Evolutionary conservation across 306 rosid species (phyloP).

Genomic region (Biancaea sappan): DNA sequence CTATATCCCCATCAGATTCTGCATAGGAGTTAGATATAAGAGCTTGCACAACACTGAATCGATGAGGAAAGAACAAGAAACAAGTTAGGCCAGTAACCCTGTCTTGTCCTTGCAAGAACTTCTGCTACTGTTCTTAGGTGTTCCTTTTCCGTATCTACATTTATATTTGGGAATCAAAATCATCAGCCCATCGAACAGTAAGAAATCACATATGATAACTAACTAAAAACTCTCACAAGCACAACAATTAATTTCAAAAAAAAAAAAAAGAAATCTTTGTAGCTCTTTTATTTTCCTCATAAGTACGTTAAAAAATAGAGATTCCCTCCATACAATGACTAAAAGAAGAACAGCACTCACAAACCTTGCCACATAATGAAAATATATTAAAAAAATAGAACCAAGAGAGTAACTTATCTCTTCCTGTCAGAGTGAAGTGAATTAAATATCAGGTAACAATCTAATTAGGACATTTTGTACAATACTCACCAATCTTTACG

Average conservation of each 20-base stretch:
- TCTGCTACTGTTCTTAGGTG: constrained; percentile 74
- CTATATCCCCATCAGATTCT: constrained; percentile 61
- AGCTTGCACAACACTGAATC: constrained; percentile 18
- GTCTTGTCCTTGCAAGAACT: constrained; percentile 70
- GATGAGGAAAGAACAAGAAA: constrained; percentile 29
- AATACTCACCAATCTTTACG: constrained; percentile 13
- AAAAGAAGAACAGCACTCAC: background rate
- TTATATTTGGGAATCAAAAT: constrained; percentile 42
- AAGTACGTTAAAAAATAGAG: background rate
- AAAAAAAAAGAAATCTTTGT: background rate
- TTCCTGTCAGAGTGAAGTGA: constrained; percentile 7
- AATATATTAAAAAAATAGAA: constrained; percentile 12
- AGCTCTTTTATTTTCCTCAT: background rate
- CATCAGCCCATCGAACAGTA: constrained; percentile 28
- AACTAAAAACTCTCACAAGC: background rate
- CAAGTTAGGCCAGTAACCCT: constrained; percentile 50
- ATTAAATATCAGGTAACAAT: constrained; percentile 5
- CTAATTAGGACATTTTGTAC: constrained; percentile 19
- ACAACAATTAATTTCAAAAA: no score
- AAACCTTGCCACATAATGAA: background rate
- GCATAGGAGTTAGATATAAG: constrained; percentile 39
- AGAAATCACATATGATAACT: background rate
- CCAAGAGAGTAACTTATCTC: background rate
- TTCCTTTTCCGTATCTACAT: constrained; percentile 80
- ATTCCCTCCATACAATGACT: background rate